Evolutionary conservation across 495 filamentous ascomycete genomes (phyloP), one percentile per base, ranked within the genome.

Genomic region (Trichoderma gamsii): DNA sequence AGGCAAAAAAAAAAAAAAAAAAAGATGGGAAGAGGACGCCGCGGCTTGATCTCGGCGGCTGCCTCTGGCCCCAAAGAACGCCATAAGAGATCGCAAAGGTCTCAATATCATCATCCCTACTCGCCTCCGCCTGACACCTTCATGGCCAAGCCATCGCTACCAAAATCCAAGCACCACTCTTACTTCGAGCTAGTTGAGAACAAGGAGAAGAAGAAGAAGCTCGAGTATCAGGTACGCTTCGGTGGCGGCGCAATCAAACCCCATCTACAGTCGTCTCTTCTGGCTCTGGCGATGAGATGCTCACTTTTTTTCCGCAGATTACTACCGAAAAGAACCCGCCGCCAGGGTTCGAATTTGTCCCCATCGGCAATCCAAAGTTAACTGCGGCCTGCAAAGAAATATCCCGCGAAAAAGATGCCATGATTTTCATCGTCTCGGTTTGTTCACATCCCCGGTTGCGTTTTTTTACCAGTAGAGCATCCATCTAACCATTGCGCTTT

Each of bases 371-470:
- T 73, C 91, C 91, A 0, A 82, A 85, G 51, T 77, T 97, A 64
- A 93, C 90, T 6, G 83, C 82, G 15, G 78, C 80, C 32, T 96
- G 93, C 81, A 96, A 94, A 76, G 91, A 96, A 71, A 70, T 88
- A 7, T 95, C 91, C 21, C 83, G 90, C 68, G 84, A 87, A 72
- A 79, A 84, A 69, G 87, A 84, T 15, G 79, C 86, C 18, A 84
- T 88, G 76, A 87, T 93, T 32, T 88, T 89, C 69, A 90, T 92
- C 65, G 92, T 96, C 71, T 90, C 91, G 71, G 92, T 94, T 83
- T 73, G 87, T 82, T 68, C 69, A 32, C 11, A 16, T 21, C 13
- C 12, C 35, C 44, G 49, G 8, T 12, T 25, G 16, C 15, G 16
- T 27, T 65, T n/a, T 32, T 41, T 7, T 21, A 18, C 13, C 25